Base-by-base conservation (phyloP, 306 rosid genomes). In the Glycyrrhiza uralensis region DNA sequence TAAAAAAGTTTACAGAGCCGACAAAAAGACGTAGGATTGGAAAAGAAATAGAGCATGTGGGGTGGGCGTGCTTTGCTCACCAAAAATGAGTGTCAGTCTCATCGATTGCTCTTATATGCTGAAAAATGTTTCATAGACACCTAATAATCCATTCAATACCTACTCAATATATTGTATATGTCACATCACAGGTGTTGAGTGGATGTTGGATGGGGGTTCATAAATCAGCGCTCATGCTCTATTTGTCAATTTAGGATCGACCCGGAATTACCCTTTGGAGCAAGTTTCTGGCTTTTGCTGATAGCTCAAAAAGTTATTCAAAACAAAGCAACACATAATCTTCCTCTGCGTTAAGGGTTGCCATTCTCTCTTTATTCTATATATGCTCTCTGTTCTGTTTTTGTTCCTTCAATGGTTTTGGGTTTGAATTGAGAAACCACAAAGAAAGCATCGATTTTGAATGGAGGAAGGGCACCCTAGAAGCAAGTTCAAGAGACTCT, bases 401-500 rank as follows among this genome's bases (percentile, higher is more conserved):
- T 74, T 66, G 17, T 81, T 75, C 60, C 42, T 79, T 60, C 69
- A 30, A 58, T 68, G 84, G 79, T 79, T 77, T 47, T 71, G 50
- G 63, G 61, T 58, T 76, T 83, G 79, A 66, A 61, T 46, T 68
- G 29, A 44, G 36, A 38, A 80, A 47, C 14, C 54, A 18, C 41
- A 26, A 58, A 76, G 33, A 67, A 77, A 78, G 65, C 20, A 17
- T 46, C 80, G 45, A 83, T 71, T 74, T 82, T 72, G 57, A 85
- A 93, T 93, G 98, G 96, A 82, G 85, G 90, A 85, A 65, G 60
- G 76, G 49, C 75, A 77, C 62, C 44, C 73, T 18, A 75, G 61
- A 62, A 87, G 96, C 96, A 85, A 85, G 82, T 93, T 93, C 82
- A 84, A 46, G 55, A 93, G 80, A 83, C 76, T 93, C 19, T 93